Evolutionary conservation across 306 rosid genomes (phyloP), one percentile per base, ranked within the genome.

Genomic region (Trifolium repens): DNA sequence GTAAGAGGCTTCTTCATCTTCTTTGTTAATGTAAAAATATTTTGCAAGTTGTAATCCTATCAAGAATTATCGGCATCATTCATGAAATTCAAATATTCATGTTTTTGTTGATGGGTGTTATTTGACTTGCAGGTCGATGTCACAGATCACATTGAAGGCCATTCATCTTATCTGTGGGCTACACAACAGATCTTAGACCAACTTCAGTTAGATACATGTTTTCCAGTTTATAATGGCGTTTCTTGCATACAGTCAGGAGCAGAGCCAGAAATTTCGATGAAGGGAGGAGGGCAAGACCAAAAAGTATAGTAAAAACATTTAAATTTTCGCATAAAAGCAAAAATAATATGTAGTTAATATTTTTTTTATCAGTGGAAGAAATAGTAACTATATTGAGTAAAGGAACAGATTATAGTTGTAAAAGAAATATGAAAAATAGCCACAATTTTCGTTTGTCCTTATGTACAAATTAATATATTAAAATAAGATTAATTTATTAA

Each of bases 141-240:
- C 39, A 87, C 96, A 5, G 89, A 72, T 84, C 83, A 79, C 69
- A 81, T 94, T 1, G 96, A 94, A 78, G 97, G 96, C 24, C 98
- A 94, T 80, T 91, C 98, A 69, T 90, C 98, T 19, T 91, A 91
- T 84, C 76, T 91, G 47, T 94, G 98, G 97, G 85, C 90, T 17
- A 84, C 98, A 24, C 89, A 85, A 61, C 68, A 79, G 32, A 83
- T 94, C 85, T 35, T 94, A 53, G 94, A 88, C 74, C 88, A 66
- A 77, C 90, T 94, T 82, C 90, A 89, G 52, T 79, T 91, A 73
- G 96, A 89, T 57, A 40, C 87, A 9, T 89, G 84, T 80, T 88
- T 81, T 85, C 94, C 96, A 7, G 91, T 91, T 82, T 86, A 78
- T 76, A 80, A 81, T 35, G 87, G 74, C 61, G 54, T 73, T 13